Base-by-base conservation (phyloP, 2,329 filamentous ascomycete species). In the Pseudonectria buxi region DNA sequence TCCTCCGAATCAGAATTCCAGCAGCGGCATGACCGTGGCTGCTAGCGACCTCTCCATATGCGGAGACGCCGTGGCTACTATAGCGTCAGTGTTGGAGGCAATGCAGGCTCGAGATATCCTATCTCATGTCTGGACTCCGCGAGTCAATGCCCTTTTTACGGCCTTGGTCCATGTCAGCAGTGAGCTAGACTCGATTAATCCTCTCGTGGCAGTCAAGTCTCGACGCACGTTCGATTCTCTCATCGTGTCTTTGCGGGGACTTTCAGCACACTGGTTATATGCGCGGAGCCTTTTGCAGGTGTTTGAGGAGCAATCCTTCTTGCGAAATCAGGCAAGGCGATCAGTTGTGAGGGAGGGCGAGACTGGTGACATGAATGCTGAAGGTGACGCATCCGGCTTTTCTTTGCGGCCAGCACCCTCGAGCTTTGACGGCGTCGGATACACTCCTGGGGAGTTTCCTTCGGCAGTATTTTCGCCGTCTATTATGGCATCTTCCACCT, bases 251-350 rank as follows among this genome's bases (percentile, higher is more conserved):
- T 36, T 61, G 3, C 43, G 49, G 2, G 54, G 49, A 5, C 39
- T 61, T 12, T 49, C 52, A 2, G 33, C 39, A 3, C 49, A 58
- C 7, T 61, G 58, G 58, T 39, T 54, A 10, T 59, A 58, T 38
- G 58, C 55, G 3, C 46, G 47, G 10, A 60, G 55, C 30, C 39
- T 61, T 1, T 12, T 57, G 13, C 47, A 47, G 1, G 45, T 60
- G 2, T 60, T 60, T 36, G 48, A 57, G 13, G 46, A 50, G 10
- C 39, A 47, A 10, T 16, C 39, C 15, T 40, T 48, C 37, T 49
- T 45, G 47, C 36, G 32, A 11, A 45, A 30, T 14, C 41, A 32
- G 18, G 33, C 28, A 14, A 36, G 27, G 10, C 30, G 28, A 7
- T 36, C 34, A 9, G 22, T 10, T 25, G 35, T 32, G 7, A 35